Conservation (phyloP, 1,139 yeast genomes). For the Lodderomyces theae region DNA sequence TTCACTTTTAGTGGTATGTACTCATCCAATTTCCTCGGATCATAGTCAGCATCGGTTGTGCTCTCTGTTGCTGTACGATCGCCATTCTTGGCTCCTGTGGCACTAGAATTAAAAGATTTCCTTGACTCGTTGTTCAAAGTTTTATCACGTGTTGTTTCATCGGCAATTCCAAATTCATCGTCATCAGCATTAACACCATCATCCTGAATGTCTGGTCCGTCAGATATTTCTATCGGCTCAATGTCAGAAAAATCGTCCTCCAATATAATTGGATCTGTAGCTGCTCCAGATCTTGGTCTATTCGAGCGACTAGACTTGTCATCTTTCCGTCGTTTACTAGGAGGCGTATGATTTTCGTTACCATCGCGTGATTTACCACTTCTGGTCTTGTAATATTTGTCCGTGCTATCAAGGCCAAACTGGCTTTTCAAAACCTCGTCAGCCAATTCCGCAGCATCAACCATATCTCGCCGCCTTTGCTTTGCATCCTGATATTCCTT, state of each 20-base stretch:
- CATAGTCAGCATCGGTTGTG: neutral
- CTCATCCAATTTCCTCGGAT: constrained; percentile 2
- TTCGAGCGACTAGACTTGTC: neutral
- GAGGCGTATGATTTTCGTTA: neutral
- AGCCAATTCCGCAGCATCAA: constrained; percentile 6
- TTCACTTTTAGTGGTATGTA: constrained; percentile 2
- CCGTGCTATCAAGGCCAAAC: neutral
- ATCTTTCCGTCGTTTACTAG: constrained; percentile 1
- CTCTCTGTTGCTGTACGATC: neutral
- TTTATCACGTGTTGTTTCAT: neutral
- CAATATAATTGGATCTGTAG: constrained; percentile 25
- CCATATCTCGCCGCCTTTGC: constrained; percentile 3
- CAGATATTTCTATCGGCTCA: neutral
- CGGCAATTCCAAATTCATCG: neutral
- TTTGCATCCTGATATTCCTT: constrained; percentile 5
- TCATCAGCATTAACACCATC: constrained; percentile 5
- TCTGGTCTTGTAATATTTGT: neutral
- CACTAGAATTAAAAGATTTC: neutral
- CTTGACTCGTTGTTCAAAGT: neutral
- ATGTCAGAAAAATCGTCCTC: constrained; percentile 18
- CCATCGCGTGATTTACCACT: neutral
- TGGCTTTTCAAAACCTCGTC: neutral
- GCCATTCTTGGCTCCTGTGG: neutral
- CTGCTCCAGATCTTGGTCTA: constrained; percentile 13
- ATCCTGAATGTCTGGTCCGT: neutral